Conservation (phyloP, 257 asterid species). For the Datura wrightii region DNA sequence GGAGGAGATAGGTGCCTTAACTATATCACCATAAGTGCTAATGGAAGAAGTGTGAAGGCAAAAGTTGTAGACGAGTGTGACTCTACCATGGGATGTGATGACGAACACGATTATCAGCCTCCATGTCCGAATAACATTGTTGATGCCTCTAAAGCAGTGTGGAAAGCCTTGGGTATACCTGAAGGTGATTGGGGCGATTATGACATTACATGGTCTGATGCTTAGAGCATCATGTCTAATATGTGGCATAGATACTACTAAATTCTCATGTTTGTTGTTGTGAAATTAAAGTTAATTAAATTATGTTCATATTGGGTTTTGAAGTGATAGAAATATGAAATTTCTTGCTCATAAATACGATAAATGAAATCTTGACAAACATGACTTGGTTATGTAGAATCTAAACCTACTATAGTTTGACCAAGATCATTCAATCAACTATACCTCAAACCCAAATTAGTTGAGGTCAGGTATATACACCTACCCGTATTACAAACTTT, state of each 20-base stretch:
- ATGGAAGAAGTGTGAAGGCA: conserved; percentile 46
- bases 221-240: conserved; percentile 23
- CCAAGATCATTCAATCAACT: neutral
- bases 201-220: conserved; percentile 56
- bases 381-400: neutral
- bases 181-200: conserved; percentile 45
- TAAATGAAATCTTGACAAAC: neutral
- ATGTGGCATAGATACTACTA: neutral
- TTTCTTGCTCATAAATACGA: neutral
- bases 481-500: neutral
- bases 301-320: neutral
- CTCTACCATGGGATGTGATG: conserved; percentile 56
- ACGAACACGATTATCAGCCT: conserved; percentile 54
- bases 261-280: neutral
- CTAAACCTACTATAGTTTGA: neutral
- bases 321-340: neutral
- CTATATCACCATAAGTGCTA: conserved; percentile 38
- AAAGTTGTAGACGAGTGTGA: conserved; percentile 58
- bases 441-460: neutral
- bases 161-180: conserved; percentile 51
- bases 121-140: conserved; percentile 59
- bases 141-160: conserved; percentile 55
- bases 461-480: neutral
- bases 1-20: conserved; percentile 44
- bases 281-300: neutral